These are phyloP conservation scores for Cyberlindnera maclurae DNA, from an alignment of 805 yeast species.

Conservation along the genomic window DNA sequence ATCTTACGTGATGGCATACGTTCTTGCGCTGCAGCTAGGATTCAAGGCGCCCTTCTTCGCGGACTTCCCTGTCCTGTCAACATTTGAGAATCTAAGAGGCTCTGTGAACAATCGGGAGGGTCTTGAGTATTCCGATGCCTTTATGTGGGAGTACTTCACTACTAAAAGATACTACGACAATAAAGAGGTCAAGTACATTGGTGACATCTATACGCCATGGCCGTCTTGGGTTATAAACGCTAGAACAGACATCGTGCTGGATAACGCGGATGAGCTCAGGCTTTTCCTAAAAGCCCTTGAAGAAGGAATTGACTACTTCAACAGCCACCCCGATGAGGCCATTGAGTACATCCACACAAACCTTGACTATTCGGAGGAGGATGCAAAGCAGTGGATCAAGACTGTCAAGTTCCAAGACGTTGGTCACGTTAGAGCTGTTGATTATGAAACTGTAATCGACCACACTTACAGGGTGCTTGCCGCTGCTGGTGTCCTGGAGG, in stretches of 20 bases:
- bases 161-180: conserved; percentile 77
- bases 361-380: conserved; percentile 70
- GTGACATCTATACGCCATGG: conserved; percentile 93
- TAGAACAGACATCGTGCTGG: conserved; percentile 31
- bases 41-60: conserved; percentile 47
- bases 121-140: conserved; percentile 59
- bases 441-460: conserved; percentile 8
- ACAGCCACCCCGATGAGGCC: conserved; percentile 54
- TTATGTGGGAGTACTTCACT: conserved; percentile 95
- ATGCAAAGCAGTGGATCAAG: conserved; percentile 75
- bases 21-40: conserved; percentile 55
- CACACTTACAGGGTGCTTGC: conserved; percentile 13
- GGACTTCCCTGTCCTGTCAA: conserved; percentile 52
- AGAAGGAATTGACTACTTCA: conserved; percentile 64
- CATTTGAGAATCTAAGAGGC: conserved; percentile 69
- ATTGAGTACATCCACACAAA: conserved; percentile 54
- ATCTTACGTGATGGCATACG: conserved; percentile 85
- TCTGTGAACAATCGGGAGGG: conserved; percentile 57
- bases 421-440: conserved; percentile 5
- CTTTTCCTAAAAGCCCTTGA: conserved; percentile 49
- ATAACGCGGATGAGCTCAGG: conserved; percentile 23
- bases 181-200: conserved; percentile 73
- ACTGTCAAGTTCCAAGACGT: conserved; percentile 56
- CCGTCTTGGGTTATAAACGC: conserved; percentile 85
- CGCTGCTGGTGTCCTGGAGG: conserved; percentile 16